Conservation (phyloP, 768 basidiomycete species). For the Boletales sp. region DNA sequence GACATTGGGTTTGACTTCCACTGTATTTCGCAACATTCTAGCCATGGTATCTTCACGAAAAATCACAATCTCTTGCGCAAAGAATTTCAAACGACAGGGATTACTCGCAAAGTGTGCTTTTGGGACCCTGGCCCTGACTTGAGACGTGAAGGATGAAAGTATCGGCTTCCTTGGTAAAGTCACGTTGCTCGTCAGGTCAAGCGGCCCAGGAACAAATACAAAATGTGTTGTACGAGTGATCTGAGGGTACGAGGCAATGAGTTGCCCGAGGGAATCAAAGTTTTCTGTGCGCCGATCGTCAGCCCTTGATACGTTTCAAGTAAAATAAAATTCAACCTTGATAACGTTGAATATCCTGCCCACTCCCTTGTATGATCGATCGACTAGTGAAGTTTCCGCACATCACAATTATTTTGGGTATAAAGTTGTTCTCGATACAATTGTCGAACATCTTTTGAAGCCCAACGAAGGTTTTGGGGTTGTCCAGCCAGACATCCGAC, state of each 20-base stretch:
- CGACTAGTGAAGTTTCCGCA: conserved; percentile 94
- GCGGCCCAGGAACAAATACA: conserved; percentile 90
- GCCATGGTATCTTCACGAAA: conserved; percentile 94
- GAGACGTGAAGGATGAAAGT: conserved; percentile 67
- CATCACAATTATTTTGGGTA: conserved; percentile 85
- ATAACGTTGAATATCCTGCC: conserved; percentile 75
- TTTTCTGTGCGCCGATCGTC: conserved; percentile 52
- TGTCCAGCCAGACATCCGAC: conserved; percentile 95
- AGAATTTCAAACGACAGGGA: conserved; percentile 93
- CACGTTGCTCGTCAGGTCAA: conserved; percentile 81
- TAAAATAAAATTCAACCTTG: conserved; percentile 47
- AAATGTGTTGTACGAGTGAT: conserved; percentile 83
- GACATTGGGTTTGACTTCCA: conserved; percentile 81
- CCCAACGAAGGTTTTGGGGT: conserved; percentile 74
- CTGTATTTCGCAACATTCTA: conserved; percentile 86
- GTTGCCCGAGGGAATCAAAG: conserved; percentile 82
- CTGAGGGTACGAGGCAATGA: conserved; percentile 76
- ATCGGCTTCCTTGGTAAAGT: conserved; percentile 80
- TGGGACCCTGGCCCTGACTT: conserved; percentile 69
- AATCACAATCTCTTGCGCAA: conserved; percentile 92
- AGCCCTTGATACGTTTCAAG: not conserved
- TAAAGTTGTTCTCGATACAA: conserved; percentile 80
- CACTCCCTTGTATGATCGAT: conserved; percentile 76
- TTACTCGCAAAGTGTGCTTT: conserved; percentile 83
- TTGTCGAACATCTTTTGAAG: conserved; percentile 86